Percentiles rank a stretch among this genome's conserved stretches.
Evolutionary conservation across 352 stramenopile species (phyloP).

Genomic region (Phytophthora europaea): DNA sequence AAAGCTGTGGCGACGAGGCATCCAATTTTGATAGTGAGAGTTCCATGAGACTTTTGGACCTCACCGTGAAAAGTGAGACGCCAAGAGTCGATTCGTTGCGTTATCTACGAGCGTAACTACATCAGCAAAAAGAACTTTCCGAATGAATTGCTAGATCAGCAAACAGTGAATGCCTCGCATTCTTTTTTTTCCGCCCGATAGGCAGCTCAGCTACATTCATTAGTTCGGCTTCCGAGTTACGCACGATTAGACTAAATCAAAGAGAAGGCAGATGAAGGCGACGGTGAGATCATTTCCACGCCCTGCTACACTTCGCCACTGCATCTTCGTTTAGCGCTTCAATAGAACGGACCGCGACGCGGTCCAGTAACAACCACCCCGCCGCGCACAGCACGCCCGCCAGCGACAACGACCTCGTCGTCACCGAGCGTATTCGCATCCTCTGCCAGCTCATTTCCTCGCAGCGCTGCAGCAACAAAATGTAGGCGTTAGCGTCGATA

Average conservation of each 20-base stretch:
- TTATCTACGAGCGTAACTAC: neutral
- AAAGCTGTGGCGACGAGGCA: neutral
- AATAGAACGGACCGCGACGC: constrained; percentile 29
- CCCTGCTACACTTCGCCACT: neutral
- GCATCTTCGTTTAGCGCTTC: neutral
- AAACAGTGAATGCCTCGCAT: too few relatives aligned
- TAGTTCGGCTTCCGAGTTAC: neutral
- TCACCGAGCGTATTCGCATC: neutral
- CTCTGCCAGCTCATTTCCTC: constrained; percentile 19
- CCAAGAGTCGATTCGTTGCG: neutral
- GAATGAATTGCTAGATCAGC: neutral
- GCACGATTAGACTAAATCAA: neutral
- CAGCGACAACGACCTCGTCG: constrained; percentile 36
- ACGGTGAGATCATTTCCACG: neutral
- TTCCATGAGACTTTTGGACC: constrained; percentile 1
- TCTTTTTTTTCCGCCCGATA: neutral
- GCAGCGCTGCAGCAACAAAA: constrained; percentile 27
- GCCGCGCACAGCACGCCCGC: constrained; percentile 23
- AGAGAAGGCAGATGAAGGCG: neutral
- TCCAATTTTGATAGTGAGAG: constrained; percentile 1
- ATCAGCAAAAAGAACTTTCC: too few relatives aligned
- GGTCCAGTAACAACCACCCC: constrained; percentile 36
- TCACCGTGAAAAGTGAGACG: neutral
- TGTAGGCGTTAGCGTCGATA: neutral
- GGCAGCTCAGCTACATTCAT: constrained; percentile 1